Evolutionary conservation across 2,329 filamentous ascomycete genomes (phyloP).

Genomic region (Ophiobolus disseminans): DNA sequence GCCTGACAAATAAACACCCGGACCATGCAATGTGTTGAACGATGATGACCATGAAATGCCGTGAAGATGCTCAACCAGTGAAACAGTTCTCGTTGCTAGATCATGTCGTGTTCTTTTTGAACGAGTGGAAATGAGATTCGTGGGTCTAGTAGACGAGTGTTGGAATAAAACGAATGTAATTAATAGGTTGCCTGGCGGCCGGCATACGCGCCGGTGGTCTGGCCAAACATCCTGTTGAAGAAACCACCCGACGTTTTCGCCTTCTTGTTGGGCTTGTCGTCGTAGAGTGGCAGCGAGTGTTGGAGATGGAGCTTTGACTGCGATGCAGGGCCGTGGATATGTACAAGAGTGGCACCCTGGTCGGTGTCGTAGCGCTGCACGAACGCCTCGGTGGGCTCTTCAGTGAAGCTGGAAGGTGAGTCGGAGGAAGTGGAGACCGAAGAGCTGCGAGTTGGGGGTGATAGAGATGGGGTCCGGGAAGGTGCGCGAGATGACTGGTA

Average conservation of each 20-base stretch:
- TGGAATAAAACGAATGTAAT: conserved; percentile 32
- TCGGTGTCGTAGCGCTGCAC: conserved; percentile 53
- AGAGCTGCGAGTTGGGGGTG: conserved; percentile 54
- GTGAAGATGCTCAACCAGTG: conserved; percentile 9
- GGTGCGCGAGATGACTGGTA: conserved; percentile 46
- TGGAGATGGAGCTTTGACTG: conserved; percentile 42
- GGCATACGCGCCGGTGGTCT: conserved; percentile 33
- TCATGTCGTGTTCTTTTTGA: conserved; percentile 18
- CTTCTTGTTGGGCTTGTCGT: conserved; percentile 51
- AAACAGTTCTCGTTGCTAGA: conserved; percentile 2
- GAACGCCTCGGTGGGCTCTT: conserved; percentile 41
- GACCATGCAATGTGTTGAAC: conserved; percentile 8
- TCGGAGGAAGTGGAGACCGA: conserved; percentile 42
- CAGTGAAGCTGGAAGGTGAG: conserved; percentile 45
- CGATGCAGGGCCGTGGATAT: conserved; percentile 48
- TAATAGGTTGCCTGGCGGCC: conserved; percentile 41
- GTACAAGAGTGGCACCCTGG: conserved; percentile 52
- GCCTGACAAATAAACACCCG: conserved; percentile 6
- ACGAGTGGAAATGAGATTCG: conserved; percentile 28
- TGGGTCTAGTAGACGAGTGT: conserved; percentile 31
- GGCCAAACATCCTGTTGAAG: conserved; percentile 49
- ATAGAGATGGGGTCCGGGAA: conserved; percentile 59
- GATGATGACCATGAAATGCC: conserved; percentile 3
- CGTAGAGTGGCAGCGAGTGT: conserved; percentile 47
- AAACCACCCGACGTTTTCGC: conserved; percentile 47